Evolutionary conservation across 2,329 filamentous ascomycete genomes (phyloP), one percentile per base, ranked within the genome.

Genomic region (Fusarium abutilonis): DNA sequence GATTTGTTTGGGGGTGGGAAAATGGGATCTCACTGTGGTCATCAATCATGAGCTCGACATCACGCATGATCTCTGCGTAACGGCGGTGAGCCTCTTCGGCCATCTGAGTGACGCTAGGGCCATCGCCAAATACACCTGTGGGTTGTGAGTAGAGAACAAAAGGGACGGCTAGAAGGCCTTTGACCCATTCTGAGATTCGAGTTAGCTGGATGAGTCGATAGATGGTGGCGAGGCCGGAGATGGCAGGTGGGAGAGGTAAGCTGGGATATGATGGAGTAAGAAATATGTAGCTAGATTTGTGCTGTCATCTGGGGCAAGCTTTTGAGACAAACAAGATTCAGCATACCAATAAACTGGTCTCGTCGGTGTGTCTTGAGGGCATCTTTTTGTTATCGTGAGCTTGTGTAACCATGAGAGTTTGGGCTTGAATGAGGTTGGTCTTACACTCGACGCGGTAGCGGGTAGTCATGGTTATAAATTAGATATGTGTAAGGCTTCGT

Each of bases 111-210:
- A 94, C 84, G 52, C 82, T 84, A 51, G 84, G 81, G 59, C 86
- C 86, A 68, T 87, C 83, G 64, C 93, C 89, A 70, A 94, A 93
- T 38, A 93, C 86, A 17, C 92, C 92, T 1, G 92, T 96, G 4
- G 95, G 95, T 74, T 98, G 93, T 1, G 94, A 97, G 75, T 97
- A 93, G 50, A 99, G 86, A 35, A 99, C 94, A 74, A 99, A 99
- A 0, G 95, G 95, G 1, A 98, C 94, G 2, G 95, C 95, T 11
- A 98, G 82, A 4, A 98, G 85, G 35, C 90, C 91, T 79, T 99
- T 98, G 82, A 98, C 92, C 94, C 94, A 98, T 89, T 97, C 92
- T 87, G 70, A 60, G n/a, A 15, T 41, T n/a, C 11, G 17, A 29
- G 40, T 65, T 28, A 64, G 60, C 13, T 26, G 19, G 38, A 15